Evolutionary conservation across 768 basidiomycete species (phyloP).

Genomic region (Boletellus ananas): DNA sequence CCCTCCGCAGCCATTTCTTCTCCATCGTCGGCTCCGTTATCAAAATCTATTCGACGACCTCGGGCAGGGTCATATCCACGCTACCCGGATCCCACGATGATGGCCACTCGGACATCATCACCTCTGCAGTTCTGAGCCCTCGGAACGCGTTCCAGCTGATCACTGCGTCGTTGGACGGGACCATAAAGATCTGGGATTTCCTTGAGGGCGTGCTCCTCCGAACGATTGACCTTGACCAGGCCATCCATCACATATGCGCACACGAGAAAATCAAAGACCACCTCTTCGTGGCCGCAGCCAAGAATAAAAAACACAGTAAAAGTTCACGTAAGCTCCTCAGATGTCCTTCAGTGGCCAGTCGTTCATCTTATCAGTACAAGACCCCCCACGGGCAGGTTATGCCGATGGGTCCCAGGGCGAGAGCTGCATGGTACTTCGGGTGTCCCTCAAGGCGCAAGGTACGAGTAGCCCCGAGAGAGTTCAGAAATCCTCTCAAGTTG

Average conservation of each 20-base stretch:
- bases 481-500: conserved; percentile 46
- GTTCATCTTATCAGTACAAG: conserved; percentile 13
- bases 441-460: conserved; percentile 49
- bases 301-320: conserved; percentile 44
- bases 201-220: conserved; percentile 77
- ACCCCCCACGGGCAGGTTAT: background rate
- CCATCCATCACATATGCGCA: conserved; percentile 67
- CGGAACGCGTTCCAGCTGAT: conserved; percentile 87
- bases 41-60: conserved; percentile 78
- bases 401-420: conserved; percentile 37
- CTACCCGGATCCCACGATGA: conserved; percentile 52
- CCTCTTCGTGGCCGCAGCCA: conserved; percentile 67
- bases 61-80: conserved; percentile 78
- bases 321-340: conserved; percentile 14
- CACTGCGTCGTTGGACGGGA: conserved; percentile 81
- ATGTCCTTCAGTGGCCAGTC: background rate
- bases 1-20: conserved; percentile 74
- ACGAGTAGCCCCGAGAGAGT: conserved; percentile 40
- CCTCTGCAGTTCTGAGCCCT: conserved; percentile 74
- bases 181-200: conserved; percentile 89
- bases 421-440: conserved; percentile 47
- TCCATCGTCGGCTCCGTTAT: conserved; percentile 76
- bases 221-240: conserved; percentile 65
- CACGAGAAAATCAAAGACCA: conserved; percentile 65
- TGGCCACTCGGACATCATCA: conserved; percentile 52